A percentile compares a stretch with the other conserved stretches of the same genome.
Evolutionary conservation across 331 rosid genomes (phyloP).

Genomic region (Phaseolus coccineus): DNA sequence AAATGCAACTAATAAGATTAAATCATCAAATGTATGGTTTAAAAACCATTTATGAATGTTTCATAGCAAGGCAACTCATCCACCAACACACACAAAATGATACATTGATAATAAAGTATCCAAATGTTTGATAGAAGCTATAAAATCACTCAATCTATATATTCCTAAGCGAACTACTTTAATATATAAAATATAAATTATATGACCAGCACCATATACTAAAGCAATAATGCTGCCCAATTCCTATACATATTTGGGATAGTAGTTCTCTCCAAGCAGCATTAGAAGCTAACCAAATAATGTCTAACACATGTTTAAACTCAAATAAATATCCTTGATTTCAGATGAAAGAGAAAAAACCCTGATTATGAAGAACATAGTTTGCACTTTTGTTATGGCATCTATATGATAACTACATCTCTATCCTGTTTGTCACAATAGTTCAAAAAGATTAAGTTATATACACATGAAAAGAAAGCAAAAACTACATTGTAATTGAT

Average conservation of each 20-base stretch:
- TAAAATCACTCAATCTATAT: slow-evolving; percentile 9
- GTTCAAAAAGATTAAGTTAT: slow-evolving; percentile 25
- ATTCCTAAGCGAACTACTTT: slow-evolving; percentile 3
- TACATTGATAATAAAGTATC: background rate
- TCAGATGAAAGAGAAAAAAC: background rate
- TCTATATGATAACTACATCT: slow-evolving; percentile 17
- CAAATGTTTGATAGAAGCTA: slow-evolving; percentile 23
- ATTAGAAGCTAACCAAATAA: slow-evolving; percentile 19
- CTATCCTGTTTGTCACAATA: slow-evolving; percentile 15
- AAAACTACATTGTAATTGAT: slow-evolving; percentile 5
- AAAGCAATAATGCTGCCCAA: slow-evolving; percentile 18
- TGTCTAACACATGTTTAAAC: slow-evolving; percentile 10
- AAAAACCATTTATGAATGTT: slow-evolving; percentile 10
- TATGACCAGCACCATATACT: slow-evolving; percentile 13
- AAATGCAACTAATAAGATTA: slow-evolving; percentile 25
- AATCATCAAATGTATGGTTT: background rate
- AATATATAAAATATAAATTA: slow-evolving; percentile 3
- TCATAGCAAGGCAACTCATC: slow-evolving; percentile 29
- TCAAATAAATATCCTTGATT: slow-evolving; percentile 6
- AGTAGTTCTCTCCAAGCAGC: slow-evolving; percentile 26
- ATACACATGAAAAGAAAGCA: background rate
- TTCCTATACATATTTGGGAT: background rate
- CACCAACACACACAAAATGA: background rate
- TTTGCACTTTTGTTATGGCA: background rate
- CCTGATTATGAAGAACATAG: background rate